Conservation (phyloP, 2,329 filamentous ascomycete genomes). For the Exserohilum turcica region DNA sequence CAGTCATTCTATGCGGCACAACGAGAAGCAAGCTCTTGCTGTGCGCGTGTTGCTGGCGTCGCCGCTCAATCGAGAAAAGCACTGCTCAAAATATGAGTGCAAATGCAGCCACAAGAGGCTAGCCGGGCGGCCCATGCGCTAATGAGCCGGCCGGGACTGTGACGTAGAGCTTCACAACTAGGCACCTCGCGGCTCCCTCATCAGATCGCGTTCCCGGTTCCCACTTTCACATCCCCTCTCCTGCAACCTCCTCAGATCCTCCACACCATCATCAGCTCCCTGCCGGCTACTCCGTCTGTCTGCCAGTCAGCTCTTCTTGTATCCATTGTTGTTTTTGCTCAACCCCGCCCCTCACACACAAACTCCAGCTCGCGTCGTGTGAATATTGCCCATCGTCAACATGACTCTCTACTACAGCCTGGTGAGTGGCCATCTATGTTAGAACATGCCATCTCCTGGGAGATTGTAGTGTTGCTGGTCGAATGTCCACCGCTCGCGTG, state of each 20-base stretch:
- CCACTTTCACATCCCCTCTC: slow-evolving; percentile 23
- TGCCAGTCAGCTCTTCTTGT: slow-evolving; percentile 5
- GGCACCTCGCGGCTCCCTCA: slow-evolving; percentile 31
- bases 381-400: slow-evolving; percentile 47
- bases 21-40: slow-evolving; percentile 5
- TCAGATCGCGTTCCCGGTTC: slow-evolving; percentile 22
- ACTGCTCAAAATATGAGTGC: slow-evolving; percentile 25
- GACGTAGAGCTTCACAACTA: slow-evolving; percentile 44
- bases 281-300: neutral
- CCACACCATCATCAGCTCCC: slow-evolving; percentile 4
- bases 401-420: slow-evolving; percentile 75
- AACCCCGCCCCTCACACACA: slow-evolving; percentile 30
- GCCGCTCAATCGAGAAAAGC: slow-evolving; percentile 18
- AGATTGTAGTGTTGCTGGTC: neutral
- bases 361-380: slow-evolving; percentile 20
- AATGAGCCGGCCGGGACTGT: slow-evolving; percentile 19
- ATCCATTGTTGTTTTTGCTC: slow-evolving; percentile 11
- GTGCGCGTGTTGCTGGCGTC: slow-evolving; percentile 14
- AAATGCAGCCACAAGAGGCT: slow-evolving; percentile 24
- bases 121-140: slow-evolving; percentile 21
- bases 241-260: slow-evolving; percentile 11
- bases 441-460: neutral
- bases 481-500: slow-evolving; percentile 12
- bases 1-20: slow-evolving; percentile 19
- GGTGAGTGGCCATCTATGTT: slow-evolving; percentile 51